These are phyloP conservation scores for Colletotrichum sp. DNA, from an alignment of 2,329 filamentous ascomycete species.

Conservation along the genomic window DNA sequence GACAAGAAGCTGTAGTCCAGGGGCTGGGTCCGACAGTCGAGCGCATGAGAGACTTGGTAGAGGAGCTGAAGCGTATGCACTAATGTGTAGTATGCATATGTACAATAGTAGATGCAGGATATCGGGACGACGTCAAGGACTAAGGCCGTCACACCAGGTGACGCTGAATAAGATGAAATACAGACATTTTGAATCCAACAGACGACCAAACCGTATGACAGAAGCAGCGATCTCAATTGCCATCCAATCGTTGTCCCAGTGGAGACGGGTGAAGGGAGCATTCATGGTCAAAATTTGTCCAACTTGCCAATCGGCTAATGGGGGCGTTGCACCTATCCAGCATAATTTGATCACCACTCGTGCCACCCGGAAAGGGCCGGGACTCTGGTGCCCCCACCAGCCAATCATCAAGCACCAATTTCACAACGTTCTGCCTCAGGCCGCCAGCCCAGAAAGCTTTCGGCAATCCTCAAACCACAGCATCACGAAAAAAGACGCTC, in stretches of 20 bases:
- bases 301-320: not conserved
- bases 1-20: conserved; percentile 57
- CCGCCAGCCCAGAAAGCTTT: conserved; percentile 20
- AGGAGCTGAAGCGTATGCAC: conserved; percentile 67
- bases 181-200: not conserved
- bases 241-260: not conserved
- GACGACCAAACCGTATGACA: not conserved
- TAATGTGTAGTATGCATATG: conserved; percentile 34
- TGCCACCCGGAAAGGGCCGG: conserved; percentile 22
- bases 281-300: not conserved
- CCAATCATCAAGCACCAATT: conserved; percentile 56
- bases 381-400: conserved; percentile 18
- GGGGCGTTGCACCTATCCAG: conserved; percentile 8
- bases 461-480: conserved; percentile 31
- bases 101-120: not conserved
- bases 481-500: conserved; percentile 26
- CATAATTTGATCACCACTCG: not conserved
- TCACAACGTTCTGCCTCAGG: conserved; percentile 39
- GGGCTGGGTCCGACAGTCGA: conserved; percentile 66
- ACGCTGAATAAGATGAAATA: not conserved
- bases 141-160: not conserved
- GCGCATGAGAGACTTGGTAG: conserved; percentile 65
- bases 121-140: not conserved
- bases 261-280: not conserved
- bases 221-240: not conserved